Evolutionary conservation across 148 eudicot species (phyloP), one percentile per base, ranked within the genome.

Genomic region (Chenopodium formosanum): DNA sequence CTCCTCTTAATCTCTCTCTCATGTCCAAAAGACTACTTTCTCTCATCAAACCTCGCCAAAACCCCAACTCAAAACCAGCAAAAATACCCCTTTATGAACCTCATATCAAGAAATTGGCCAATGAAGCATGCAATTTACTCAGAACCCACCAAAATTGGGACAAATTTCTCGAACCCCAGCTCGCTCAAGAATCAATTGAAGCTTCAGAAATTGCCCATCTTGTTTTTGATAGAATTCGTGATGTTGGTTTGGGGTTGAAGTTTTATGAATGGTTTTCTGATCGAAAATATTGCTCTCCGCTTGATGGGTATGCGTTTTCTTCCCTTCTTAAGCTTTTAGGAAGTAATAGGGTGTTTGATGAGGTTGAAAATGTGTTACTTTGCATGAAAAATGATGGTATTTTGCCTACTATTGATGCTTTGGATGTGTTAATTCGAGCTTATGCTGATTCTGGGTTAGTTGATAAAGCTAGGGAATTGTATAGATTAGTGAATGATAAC

Each of bases 271-370:
- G 97, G 92, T 83, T 90, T 34, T 77, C 69, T 63, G 72, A 80
- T 20, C 71, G 87, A 52, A 87, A 87, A 4, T 92, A 86, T 31
- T 87, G 93, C 23, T 78, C 84, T 86, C 73, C 92, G 4, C 89
- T 94, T 78, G 92, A 92, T 86, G 90, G 92, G 87, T 76, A 60
- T 84, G 94, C 92, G 69, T 91, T 86, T 83, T 96, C 99, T 80
- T 94, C 99, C 16, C 91, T 96, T 80, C 76, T 96, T 37, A 92
- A 90, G 88, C 90, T 94, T 44, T 83, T 96, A 75, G 94, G 90
- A 1, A 86, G 66, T 76, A 89, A 85, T 64, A 90, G 83, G 79
- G 84, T 88, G 74, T 90, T 96, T 83, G 13, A 70, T n/a, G 99
- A 94, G 78, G 81, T 90, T 37, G 94, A 89, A 75, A 81, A 80